Conservation (phyloP, 1,139 yeast species). For the Candida labiduridarum region DNA sequence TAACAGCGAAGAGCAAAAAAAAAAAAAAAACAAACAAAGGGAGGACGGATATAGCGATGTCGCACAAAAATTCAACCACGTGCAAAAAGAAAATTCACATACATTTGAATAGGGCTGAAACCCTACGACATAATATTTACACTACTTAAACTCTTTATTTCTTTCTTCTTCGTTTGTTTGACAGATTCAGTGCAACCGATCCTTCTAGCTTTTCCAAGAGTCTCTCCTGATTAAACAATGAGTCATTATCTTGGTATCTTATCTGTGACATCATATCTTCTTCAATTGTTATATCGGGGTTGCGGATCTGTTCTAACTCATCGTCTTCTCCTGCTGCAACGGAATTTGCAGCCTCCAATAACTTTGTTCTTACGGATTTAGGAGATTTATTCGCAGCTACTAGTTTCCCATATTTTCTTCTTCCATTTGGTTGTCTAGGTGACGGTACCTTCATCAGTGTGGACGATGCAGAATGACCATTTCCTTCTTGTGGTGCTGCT, state of each 20-base stretch:
- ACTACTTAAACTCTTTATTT: background rate
- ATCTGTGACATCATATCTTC: conserved; percentile 31
- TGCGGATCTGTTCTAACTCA: conserved; percentile 5
- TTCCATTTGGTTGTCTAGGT: conserved; percentile 37
- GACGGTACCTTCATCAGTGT: conserved; percentile 35
- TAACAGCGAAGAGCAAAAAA: background rate
- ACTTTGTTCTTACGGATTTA: conserved; percentile 12
- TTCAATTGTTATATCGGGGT: conserved; percentile 22
- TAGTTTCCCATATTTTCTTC: conserved; percentile 39
- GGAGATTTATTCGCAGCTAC: conserved; percentile 14
- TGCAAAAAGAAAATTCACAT: conserved; percentile 1
- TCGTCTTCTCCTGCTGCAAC: conserved; percentile 3
- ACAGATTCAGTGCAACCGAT: background rate
- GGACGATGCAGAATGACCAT: conserved; percentile 7
- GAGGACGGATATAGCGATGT: background rate
- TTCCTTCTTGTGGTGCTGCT: background rate
- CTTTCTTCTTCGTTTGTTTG: conserved; percentile 8
- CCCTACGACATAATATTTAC: conserved; percentile 6
- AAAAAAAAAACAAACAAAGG: conserved; percentile 2
- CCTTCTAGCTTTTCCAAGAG: conserved; percentile 28
- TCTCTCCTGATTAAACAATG: conserved; percentile 28
- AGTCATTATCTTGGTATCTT: conserved; percentile 33
- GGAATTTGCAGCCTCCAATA: conserved; percentile 9
- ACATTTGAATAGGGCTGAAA: conserved; percentile 10
- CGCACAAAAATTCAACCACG: conserved; percentile 5